A percentile compares a stretch with the other conserved stretches of the same genome.
Evolutionary conservation across 257 asterid genomes (phyloP).

Genomic region (Penstemon eatonii): DNA sequence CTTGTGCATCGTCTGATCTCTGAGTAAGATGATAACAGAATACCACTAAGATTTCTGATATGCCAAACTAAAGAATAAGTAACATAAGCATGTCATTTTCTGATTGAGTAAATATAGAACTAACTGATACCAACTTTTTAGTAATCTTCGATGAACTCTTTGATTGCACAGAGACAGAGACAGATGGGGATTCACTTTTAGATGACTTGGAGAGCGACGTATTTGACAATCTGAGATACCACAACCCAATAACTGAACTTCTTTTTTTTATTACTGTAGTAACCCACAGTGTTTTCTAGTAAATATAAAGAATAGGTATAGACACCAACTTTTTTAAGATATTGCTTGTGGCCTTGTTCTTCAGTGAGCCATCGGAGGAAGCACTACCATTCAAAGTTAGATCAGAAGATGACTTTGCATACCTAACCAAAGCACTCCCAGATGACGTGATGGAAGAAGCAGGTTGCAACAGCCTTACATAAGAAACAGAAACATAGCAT

Average conservation of each 20-base stretch:
- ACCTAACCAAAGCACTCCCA: constrained; percentile 35
- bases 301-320: constrained; percentile 22
- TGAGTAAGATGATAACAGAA: constrained; percentile 31
- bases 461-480: constrained; percentile 47
- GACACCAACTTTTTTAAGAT: constrained; percentile 63
- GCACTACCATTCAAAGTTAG: constrained; percentile 44
- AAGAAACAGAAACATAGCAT: constrained; percentile 31
- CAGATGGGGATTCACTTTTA: constrained; percentile 42
- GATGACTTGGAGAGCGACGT: constrained; percentile 41
- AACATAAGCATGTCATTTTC: constrained; percentile 15
- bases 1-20: constrained; percentile 94
- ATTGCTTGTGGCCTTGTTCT: constrained; percentile 42
- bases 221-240: constrained; percentile 47
- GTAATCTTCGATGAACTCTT: constrained; percentile 75
- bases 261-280: constrained; percentile 11
- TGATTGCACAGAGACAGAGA: constrained; percentile 40
- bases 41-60: background rate
- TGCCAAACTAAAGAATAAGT: constrained; percentile 16
- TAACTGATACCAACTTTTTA: constrained; percentile 61
- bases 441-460: constrained; percentile 37
- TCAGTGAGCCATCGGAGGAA: constrained; percentile 33
- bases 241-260: constrained; percentile 25
- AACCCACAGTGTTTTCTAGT: too few species aligned
- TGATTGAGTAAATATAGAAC: constrained; percentile 11
- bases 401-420: constrained; percentile 34